Base-by-base conservation (phyloP, 305 asterid genomes). In the Fraxinus baroniana region DNA sequence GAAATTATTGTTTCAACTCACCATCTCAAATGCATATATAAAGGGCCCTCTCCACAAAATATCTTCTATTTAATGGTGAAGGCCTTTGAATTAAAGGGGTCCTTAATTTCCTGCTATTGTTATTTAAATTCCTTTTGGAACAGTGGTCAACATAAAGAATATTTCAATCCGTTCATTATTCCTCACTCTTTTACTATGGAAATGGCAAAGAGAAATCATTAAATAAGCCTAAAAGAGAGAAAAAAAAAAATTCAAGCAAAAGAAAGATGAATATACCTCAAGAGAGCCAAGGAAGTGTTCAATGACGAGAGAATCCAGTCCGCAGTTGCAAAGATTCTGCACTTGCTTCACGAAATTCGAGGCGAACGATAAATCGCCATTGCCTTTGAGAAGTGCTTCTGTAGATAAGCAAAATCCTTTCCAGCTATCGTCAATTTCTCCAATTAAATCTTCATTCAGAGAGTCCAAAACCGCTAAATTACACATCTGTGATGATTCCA, bases 271-370 rank as follows among this genome's bases (percentile, higher is more conserved):
- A 37, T 33, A 78, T 71, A 94, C 98, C 99, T 95, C 92, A 76
- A 93, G 33, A 2, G 92, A 85, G 81, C 90, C 79, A 84, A 95
- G 90, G 84, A 95, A 93, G 83, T 93, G 97, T 39, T 94, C 93
- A 52, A 88, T 82, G 41, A 93, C 84, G 7, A 95, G 91, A 79
- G 96, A 87, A 62, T 91, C 85, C n/a, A 95, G 95, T 44, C 97
- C 99, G 33, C 52, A 85, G 64, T 82, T 78, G 85, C 92, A 90
- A 8, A 95, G 91, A 78, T 74, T 86, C 60, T 84, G 93, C 83
- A 90, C 89, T 52, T 83, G 89, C 55, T 87, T 81, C 82, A 78
- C 84, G 22, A 94, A 87, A 74, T 87, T 89, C 13, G 90, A 80
- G 35, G 88, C 80, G 49, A 80, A 82, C 55, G 90, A 88, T 32